Evolutionary conservation across 495 filamentous ascomycete genomes (phyloP), one percentile per base, ranked within the genome.

Genomic region (Umbilicaria muhlenbergii): DNA sequence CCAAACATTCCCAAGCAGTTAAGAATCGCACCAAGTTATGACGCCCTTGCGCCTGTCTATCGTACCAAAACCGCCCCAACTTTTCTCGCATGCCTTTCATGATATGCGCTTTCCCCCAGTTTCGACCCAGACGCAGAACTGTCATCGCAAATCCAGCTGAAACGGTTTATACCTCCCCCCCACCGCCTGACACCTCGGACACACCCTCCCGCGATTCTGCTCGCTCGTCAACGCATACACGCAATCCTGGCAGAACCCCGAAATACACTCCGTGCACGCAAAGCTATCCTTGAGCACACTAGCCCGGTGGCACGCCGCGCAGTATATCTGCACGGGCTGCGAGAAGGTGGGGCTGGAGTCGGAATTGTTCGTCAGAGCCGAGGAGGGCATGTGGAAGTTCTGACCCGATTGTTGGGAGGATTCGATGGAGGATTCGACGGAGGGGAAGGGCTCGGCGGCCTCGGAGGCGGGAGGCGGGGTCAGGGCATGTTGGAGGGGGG

Each of bases 251-350:
- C 87, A 94, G 38, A 94, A 71, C 2, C 87, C 87, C 55, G 84
- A 91, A 40, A 94, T 93, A 57, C 87, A 94, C 56, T 94, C 86
- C 0, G 86, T 93, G 60, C 87, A 94, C 11, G 87, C 87, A 55
- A 82, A 94, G 28, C 81, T 86, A 45, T 88, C 80, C 45, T 76
- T 77, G 36, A 94, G 60, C 3, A 80, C 59, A 46, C 78, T 85
- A 3, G 81, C 59, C 15, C 78, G 73, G 47, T 80, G 79, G 56
- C 87, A 94, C 14, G 76, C 75, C 0, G 87, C 83, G 58, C 87
- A 94, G 52, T 86, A 93, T 14, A 94, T 89, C 50, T 91, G 81
- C 13, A 89, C 79, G 43, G 62, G 78, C 57, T 69, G 56, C 58
- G 51, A 50, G 40, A 69, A 53, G 5, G 65, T 59, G 3, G 73